Evolutionary conservation across 305 asterid genomes (phyloP).

Genomic region (Stenogyne calaminthoides): DNA sequence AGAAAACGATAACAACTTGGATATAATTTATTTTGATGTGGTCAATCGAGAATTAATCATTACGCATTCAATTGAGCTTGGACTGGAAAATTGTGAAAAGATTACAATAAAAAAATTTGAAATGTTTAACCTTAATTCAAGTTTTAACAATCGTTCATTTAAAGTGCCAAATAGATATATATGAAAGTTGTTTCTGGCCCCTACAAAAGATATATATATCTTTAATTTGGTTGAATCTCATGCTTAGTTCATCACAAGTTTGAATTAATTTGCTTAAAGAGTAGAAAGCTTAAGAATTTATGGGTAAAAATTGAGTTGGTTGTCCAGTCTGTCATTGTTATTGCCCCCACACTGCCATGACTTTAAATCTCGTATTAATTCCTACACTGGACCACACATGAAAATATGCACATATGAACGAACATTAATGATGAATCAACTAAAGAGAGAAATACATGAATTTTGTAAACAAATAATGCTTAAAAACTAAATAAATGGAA

Average conservation of each 20-base stretch:
- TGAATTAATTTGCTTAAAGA: too few relatives aligned
- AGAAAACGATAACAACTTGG: neutral
- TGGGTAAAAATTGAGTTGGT: neutral
- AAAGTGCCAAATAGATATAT: too few relatives aligned
- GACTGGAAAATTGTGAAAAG: too few relatives aligned
- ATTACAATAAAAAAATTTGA: too few relatives aligned
- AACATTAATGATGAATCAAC: constrained; percentile 11
- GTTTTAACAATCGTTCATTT: too few relatives aligned
- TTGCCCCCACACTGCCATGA: constrained; percentile 35
- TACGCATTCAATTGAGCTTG: neutral
- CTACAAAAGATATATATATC: too few relatives aligned
- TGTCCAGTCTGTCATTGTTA: constrained; percentile 24
- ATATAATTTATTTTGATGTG: constrained; percentile 9
- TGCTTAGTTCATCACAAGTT: too few relatives aligned
- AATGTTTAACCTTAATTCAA: too few relatives aligned
- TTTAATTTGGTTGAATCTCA: too few relatives aligned
- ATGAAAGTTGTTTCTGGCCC: too few relatives aligned
- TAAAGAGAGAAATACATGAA: neutral
- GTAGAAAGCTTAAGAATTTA: neutral
- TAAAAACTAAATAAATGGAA: neutral
- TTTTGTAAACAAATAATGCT: neutral
- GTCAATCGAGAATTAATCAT: too few relatives aligned
- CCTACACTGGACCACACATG: too few relatives aligned
- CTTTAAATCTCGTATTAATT: constrained; percentile 29
- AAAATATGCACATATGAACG: neutral